A percentile compares a stretch with the other conserved stretches of the same genome.
These are phyloP conservation scores for Tolypocladium tundrense DNA, from an alignment of 2,329 filamentous ascomycete genomes.

Conservation along the genomic window DNA sequence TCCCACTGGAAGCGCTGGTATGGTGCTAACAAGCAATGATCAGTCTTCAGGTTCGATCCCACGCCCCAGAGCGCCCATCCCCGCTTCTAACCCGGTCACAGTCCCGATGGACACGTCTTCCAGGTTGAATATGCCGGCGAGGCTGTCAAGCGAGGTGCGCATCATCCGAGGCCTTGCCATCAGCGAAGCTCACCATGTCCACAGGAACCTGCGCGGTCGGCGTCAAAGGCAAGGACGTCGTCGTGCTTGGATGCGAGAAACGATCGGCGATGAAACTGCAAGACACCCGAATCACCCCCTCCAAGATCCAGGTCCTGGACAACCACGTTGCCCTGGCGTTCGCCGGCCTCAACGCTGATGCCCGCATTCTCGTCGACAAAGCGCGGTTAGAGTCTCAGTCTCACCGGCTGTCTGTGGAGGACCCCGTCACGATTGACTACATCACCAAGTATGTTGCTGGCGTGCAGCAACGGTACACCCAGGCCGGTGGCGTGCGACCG, in stretches of 20 bases:
- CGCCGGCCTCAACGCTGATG: constrained; percentile 93
- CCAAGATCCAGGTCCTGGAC: constrained; percentile 95
- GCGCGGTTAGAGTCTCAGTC: constrained; percentile 94
- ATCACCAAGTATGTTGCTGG: constrained; percentile 98
- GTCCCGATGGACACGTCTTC: constrained; percentile 98
- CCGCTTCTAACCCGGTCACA: constrained; percentile 39
- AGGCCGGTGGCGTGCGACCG: constrained; percentile 95
- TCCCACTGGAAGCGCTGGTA: not conserved
- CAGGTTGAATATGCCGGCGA: constrained; percentile 99
- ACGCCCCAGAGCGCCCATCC: not conserved
- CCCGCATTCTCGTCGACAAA: constrained; percentile 96
- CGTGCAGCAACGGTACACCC: constrained; percentile 97
- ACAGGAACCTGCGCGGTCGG: constrained; percentile 93
- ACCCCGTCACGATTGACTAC: constrained; percentile 96
- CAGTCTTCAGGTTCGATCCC: constrained; percentile 68
- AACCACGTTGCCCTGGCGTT: constrained; percentile 95
- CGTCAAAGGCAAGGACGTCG: constrained; percentile 89
- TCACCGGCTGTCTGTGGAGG: constrained; percentile 92
- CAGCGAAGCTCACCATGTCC: constrained; percentile 5
- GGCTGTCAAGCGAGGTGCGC: constrained; percentile 89
- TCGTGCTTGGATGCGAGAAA: constrained; percentile 97
- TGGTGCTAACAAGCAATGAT: constrained; percentile 28
- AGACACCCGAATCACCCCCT: constrained; percentile 97
- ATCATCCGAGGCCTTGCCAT: constrained; percentile 5
- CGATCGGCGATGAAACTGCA: constrained; percentile 98